Evolutionary conservation across 2,329 filamentous ascomycete species (phyloP), one percentile per base, ranked within the genome.

Genomic region (Epichloe coenophiala): DNA sequence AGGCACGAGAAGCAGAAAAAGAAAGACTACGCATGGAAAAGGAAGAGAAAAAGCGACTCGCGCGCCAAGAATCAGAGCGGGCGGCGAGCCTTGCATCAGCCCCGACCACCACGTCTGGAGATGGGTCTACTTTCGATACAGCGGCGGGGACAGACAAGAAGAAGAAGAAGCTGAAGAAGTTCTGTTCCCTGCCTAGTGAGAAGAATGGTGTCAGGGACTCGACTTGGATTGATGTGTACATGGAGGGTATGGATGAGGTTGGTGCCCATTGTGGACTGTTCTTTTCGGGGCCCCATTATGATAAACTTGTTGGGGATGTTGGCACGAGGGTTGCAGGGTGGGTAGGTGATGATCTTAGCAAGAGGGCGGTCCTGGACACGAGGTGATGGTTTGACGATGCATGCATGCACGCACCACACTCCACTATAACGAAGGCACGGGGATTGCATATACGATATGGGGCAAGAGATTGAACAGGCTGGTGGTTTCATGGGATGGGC

Each of bases 211-310:
- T 72, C 53, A 69, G 73, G 42, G 88, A 95, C 62, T 69, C 76
- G 4, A 78, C 82, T 15, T 95, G 90, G 89, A 71, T 89, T 1
- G 74, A 83, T 43, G 77, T 95, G 3, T 83, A 81, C 59, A 93
- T 96, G 86, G 77, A 84, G 52, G 82, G 81, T 48, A 81, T 93
- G 54, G 89, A 95, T 61, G 87, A 95, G 65, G 85, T 95, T 1
- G 82, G 80, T 6, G 90, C 89, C 9, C 89, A 95, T 63, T 91
- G 87, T 54, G 83, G 85, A 0, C 69, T 95, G 48, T 95, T 95
- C 68, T 78, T 87, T 43, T 68, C 80, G 12, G 82, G 84, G 6
- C 74, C 81, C 53, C 83, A 86, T 51, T 91, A 93, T 61, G 84
- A 89, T 58, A 69, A 68, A 55, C 68, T 91, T n/a, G 81, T 91